Base-by-base conservation (phyloP, 768 basidiomycete genomes). In the Amanita rubescens region DNA sequence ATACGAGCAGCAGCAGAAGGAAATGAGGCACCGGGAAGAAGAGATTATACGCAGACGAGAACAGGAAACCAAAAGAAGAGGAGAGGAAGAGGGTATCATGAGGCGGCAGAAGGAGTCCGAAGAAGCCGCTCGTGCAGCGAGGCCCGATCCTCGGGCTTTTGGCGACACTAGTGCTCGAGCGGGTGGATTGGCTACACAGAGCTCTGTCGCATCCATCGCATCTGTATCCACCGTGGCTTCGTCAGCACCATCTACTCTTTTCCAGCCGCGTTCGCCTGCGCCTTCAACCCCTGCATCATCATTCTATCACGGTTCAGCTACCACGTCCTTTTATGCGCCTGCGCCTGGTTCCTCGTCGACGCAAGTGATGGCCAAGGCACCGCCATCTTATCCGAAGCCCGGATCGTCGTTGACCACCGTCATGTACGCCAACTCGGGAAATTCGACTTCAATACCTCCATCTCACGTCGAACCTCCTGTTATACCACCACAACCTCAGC, bases 101-200 rank as follows among this genome's bases (percentile, higher is more conserved):
- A 71, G 70, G 39, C 70, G 85, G 47, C 85, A 85, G 60, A 77
- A 76, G 46, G 84, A 85, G 60, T 77, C 80, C 6, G 78, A 82
- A 12, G 68, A 73, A 12, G 73, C 74, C 27, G 78, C 78, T 33
- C 73, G 72, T 35, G 66, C 68, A 32, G 70, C 73, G 45, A 70
- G 77, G 48, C 69, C 72, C 54, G 66, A 63, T 33, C 55, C 68
- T 39, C 59, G 62, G 32, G 60, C 60, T 35, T 58, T 60, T 27
- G 67, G 68, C 43, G 58, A 61, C 30, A 52, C 60, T 32, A 60
- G 34, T 41, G 4, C 30, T 37, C 38, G 51, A 12, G 17, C 19
- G 14, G 39, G 41, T 20, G 17, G n/a, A 7, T 46, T 59, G 2
- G 32, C 58, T 4, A 51, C 44, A 11, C 51, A 47, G 10, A 42